Conservation (phyloP, 768 basidiomycete genomes). For the Mycena latifolia region DNA sequence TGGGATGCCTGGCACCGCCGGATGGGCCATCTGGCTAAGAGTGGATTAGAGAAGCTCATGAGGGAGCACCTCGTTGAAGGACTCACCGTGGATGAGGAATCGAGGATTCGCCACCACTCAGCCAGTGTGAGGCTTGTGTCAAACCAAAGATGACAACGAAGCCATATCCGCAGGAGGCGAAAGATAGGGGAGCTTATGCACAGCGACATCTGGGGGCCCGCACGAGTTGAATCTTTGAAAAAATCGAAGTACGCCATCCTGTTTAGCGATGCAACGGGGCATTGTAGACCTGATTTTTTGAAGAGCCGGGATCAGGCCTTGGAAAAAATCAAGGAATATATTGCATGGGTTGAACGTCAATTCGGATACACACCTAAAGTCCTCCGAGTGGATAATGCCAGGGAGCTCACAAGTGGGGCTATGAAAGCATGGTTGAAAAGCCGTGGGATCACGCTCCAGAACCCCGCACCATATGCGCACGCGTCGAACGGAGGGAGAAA, state of each 20-base stretch:
- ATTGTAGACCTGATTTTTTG: slow-evolving; percentile 24
- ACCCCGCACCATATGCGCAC: slow-evolving; percentile 50
- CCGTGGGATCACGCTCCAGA: slow-evolving; percentile 46
- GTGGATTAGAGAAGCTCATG: neutral
- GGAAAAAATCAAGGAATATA: slow-evolving; percentile 19
- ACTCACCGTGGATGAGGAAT: slow-evolving; percentile 1
- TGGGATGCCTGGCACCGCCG: slow-evolving; percentile 30
- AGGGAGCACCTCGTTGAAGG: neutral
- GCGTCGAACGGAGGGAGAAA: slow-evolving; percentile 47
- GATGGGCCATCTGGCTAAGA: slow-evolving; percentile 22
- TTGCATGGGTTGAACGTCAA: slow-evolving; percentile 17
- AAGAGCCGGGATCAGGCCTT: slow-evolving; percentile 22
- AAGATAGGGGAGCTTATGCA: slow-evolving; percentile 23
- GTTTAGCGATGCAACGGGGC: slow-evolving; percentile 19
- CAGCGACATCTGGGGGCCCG: slow-evolving; percentile 26
- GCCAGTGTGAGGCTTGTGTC: slow-evolving; percentile 27
- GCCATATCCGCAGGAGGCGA: slow-evolving; percentile 27
- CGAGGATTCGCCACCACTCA: slow-evolving; percentile 11
- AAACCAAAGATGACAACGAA: slow-evolving; percentile 26
- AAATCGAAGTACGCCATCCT: slow-evolving; percentile 9
- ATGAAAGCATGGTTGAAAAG: slow-evolving; percentile 37
- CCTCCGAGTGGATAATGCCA: slow-evolving; percentile 46
- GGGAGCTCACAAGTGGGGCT: slow-evolving; percentile 44
- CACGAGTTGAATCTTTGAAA: slow-evolving; percentile 17
- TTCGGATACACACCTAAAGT: slow-evolving; percentile 18